These are phyloP conservation scores for Raddia distichophylla DNA, from an alignment of 176 grass and related monocot genomes.

Conservation along the genomic window DNA sequence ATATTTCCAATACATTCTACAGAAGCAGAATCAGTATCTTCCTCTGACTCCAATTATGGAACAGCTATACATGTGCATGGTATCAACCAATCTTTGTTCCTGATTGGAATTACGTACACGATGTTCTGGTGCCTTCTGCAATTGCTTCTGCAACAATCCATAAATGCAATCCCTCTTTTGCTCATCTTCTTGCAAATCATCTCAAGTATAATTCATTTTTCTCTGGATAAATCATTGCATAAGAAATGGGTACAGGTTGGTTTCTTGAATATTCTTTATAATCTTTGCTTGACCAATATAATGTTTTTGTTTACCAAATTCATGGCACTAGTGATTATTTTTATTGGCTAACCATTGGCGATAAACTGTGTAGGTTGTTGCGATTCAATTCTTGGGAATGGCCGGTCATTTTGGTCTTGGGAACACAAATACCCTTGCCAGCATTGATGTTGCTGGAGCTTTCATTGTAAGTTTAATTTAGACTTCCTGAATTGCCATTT, in stretches of 20 bases:
- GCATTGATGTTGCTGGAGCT: conserved; percentile 90
- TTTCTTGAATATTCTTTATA: conserved; percentile 22
- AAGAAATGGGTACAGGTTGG: conserved; percentile 82
- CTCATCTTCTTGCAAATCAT: conserved; percentile 74
- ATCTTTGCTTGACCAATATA: neutral
- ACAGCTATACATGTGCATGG: conserved; percentile 29
- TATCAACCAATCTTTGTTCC: conserved; percentile 58
- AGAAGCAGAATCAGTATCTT: conserved; percentile 19
- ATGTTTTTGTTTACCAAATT: conserved; percentile 20
- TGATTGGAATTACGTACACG: conserved; percentile 75
- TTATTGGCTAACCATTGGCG: conserved; percentile 18
- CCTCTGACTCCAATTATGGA: conserved; percentile 25
- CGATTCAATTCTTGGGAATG: conserved; percentile 76
- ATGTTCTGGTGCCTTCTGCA: conserved; percentile 90
- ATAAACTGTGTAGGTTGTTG: conserved; percentile 55
- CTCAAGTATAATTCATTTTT: conserved; percentile 70
- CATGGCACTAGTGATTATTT: conserved; percentile 26
- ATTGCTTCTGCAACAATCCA: conserved; percentile 78
- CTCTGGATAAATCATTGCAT: conserved; percentile 45
- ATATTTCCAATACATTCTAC: conserved; percentile 49
- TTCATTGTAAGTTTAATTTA: conserved; percentile 78
- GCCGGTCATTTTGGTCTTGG: conserved; percentile 88
- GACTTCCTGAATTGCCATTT: neutral
- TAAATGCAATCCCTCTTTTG: conserved; percentile 84
- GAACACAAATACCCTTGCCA: conserved; percentile 89